These are phyloP conservation scores for Pyrus pyrifolia DNA, from an alignment of 306 rosid species.

Conservation along the genomic window DNA sequence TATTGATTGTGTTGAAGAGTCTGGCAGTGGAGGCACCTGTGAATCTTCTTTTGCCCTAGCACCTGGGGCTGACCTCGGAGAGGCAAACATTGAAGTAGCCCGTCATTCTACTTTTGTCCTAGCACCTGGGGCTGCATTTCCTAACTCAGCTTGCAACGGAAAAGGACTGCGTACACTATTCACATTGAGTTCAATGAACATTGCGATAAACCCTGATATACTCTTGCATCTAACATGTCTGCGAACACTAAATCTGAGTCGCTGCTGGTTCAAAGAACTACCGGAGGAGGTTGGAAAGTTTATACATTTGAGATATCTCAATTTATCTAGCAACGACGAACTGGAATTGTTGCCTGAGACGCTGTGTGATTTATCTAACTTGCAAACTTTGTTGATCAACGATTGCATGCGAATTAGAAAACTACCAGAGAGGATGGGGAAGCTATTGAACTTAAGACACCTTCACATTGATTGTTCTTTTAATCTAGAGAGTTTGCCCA, in stretches of 20 bases:
- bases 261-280: not conserved
- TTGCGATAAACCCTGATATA: not conserved
- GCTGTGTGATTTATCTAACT: not conserved
- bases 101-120: not conserved
- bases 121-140: not conserved
- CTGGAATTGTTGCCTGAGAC: slow-evolving; percentile 1
- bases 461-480: not conserved
- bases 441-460: slow-evolving; percentile 4
- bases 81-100: not conserved
- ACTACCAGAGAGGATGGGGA: slow-evolving; percentile 7
- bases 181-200: not conserved
- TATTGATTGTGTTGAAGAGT: not conserved
- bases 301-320: slow-evolving; percentile 15
- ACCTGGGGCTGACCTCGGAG: not conserved
- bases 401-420: not conserved
- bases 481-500: slow-evolving; percentile 1
- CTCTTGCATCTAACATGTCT: not conserved
- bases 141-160: not conserved
- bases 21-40: not conserved
- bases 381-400: not conserved
- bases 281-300: not conserved
- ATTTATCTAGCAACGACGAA: not conserved
- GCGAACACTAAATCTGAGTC: not conserved
- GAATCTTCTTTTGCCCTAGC: not conserved
- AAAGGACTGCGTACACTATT: not conserved